Base-by-base conservation (phyloP, 768 basidiomycete genomes). In the Calocybe indica region DNA sequence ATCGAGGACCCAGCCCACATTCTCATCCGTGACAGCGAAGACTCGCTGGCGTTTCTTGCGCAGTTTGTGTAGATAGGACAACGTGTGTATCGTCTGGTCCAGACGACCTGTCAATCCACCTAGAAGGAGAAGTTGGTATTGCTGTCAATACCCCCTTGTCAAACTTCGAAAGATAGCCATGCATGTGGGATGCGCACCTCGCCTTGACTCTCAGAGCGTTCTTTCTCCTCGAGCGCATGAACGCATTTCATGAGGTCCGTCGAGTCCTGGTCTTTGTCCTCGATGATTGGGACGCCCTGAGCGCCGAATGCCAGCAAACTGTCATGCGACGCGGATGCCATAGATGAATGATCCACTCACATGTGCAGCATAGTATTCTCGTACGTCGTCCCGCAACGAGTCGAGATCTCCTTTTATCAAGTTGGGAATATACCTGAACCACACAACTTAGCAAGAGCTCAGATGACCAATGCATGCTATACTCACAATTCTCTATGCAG, bases 221-320 rank as follows among this genome's bases (percentile, higher is more conserved):
- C 90, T 49, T 71, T 73, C 45, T 78, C 76, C 41, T 78, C 62
- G 3, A 97, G 59, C 5, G 82, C 73, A 5, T 55, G 40, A 2
- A 98, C 66, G 57, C 93, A 98, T 66, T 99, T 99, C 86, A 90
- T 92, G 49, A 99, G 75, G 62, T 99, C 96, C 0, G 95, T 98
- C n/a, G 91, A 78, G 59, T 91, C 65, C 60, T 92, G 84, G 59
- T 87, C 80, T 0, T 68, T 53, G 57, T 96, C 94, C 45, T 80
- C 65, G 0, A 81, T 59, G 34, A 95, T 68, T 0, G 64, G 60
- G 2, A 96, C 87, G 31, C 78, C 83, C 90, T 93, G 36, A n/a
- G 52, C 43, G 38, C 10, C 9, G 35, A 14, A 35, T 9, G 38
- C 39, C 28, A 10, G 49, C 13, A 22, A 22, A 4, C 2, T 22